These are phyloP conservation scores for Coemansia biformis DNA, from an alignment of 192 early-diverging fungal species.

Conservation along the genomic window DNA sequence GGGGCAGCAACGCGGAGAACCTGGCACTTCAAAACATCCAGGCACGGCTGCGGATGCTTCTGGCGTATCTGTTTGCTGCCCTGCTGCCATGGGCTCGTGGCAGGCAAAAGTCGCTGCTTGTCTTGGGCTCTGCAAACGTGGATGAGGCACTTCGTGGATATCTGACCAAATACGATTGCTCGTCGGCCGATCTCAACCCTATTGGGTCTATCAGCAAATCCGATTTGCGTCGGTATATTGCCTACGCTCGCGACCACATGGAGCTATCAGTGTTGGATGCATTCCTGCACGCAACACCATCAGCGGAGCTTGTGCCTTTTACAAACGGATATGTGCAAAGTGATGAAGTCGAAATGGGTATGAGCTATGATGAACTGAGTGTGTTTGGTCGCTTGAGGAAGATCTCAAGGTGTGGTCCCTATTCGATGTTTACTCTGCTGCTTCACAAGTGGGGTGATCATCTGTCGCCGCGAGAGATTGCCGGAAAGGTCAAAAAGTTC, in stretches of 20 bases:
- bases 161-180: constrained; percentile 98
- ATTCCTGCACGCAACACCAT: constrained; percentile 83
- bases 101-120: constrained; percentile 65
- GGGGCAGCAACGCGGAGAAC: constrained; percentile 82
- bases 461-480: constrained; percentile 57
- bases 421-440: constrained; percentile 89
- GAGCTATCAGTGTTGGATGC: constrained; percentile 62
- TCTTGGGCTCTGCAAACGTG: constrained; percentile 94
- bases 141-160: constrained; percentile 96
- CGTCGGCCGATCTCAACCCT: constrained; percentile 93
- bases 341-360: constrained; percentile 97
- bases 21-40: constrained; percentile 97
- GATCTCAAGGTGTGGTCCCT: constrained; percentile 82
- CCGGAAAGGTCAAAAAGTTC: constrained; percentile 89
- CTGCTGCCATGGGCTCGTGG: constrained; percentile 78
- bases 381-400: constrained; percentile 88
- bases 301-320: constrained; percentile 94
- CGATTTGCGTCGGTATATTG: constrained; percentile 82
- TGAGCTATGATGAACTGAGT: constrained; percentile 93
- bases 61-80: constrained; percentile 93
- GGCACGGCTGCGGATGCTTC: constrained; percentile 89
- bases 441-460: constrained; percentile 69
- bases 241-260: constrained; percentile 59
- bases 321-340: constrained; percentile 77
- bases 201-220: constrained; percentile 91